These are phyloP conservation scores for Ascochyta rabiei DNA, from an alignment of 2,329 filamentous ascomycete genomes.

Conservation along the genomic window DNA sequence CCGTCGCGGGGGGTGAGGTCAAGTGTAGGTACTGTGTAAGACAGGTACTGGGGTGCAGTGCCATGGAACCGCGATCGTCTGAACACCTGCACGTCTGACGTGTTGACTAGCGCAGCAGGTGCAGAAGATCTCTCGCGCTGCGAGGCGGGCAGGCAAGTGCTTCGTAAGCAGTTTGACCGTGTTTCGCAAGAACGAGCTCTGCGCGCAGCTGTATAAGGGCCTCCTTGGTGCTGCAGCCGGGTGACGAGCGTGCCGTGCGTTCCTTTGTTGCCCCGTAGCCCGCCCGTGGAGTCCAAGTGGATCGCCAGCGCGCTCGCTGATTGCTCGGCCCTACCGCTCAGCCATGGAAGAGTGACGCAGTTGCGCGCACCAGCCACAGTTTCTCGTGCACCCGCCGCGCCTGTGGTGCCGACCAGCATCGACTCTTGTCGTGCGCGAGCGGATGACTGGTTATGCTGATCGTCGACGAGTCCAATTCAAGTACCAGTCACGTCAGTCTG, in stretches of 20 bases:
- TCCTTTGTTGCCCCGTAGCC: conserved; percentile 12
- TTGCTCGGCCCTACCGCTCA: conserved; percentile 23
- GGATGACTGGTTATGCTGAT: conserved; percentile 19
- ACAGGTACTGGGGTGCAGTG: background rate
- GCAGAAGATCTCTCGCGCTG: background rate
- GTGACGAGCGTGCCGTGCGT: conserved; percentile 13
- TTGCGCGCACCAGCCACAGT: conserved; percentile 29
- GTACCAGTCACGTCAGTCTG: conserved; percentile 16
- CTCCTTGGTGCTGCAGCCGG: conserved; percentile 4
- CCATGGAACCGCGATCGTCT: conserved; percentile 11
- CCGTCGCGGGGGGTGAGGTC: background rate
- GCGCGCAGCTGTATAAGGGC: conserved; percentile 7
- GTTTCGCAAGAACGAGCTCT: background rate
- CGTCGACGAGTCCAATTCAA: conserved; percentile 8
- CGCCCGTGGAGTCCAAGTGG: conserved; percentile 6
- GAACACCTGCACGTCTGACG: conserved; percentile 3
- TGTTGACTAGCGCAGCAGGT: background rate
- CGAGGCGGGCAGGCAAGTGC: background rate
- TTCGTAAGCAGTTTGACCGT: background rate
- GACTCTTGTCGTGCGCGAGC: conserved; percentile 18
- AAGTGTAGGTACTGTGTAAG: conserved; percentile 12
- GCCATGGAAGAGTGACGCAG: conserved; percentile 27
- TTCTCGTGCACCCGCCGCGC: conserved; percentile 21
- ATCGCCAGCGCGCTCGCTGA: conserved; percentile 10
- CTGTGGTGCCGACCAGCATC: conserved; percentile 26